A percentile compares a stretch with the other conserved stretches of the same genome.
These are phyloP conservation scores for Paramecium pentaurelia DNA, from an alignment of 73 alveolate species.

Conservation along the genomic window DNA sequence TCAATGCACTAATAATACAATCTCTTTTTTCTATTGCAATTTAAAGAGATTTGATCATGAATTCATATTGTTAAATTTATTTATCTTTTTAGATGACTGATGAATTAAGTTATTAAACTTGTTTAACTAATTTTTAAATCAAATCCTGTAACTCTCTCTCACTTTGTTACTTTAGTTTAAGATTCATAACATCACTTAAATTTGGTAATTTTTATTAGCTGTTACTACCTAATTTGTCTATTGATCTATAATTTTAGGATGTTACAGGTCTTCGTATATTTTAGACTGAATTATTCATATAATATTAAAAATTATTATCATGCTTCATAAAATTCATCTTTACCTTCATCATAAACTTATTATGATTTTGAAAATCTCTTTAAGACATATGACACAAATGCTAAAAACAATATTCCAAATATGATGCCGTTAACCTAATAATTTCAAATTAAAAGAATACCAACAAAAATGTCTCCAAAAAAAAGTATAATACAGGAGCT, in stretches of 20 bases:
- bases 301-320: background rate
- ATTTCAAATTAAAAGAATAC: background rate
- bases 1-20: conserved; percentile 32
- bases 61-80: conserved; percentile 37
- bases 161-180: background rate
- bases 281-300: background rate
- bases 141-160: background rate
- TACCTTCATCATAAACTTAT: background rate
- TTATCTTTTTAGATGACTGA: conserved; percentile 5
- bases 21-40: conserved; percentile 44
- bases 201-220: conserved; percentile 10
- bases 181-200: conserved; percentile 22
- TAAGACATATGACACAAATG: conserved; percentile 19
- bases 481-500: conserved; percentile 16
- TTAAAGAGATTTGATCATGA: conserved; percentile 42
- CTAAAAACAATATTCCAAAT: background rate
- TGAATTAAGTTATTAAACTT: background rate
- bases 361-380: conserved; percentile 17
- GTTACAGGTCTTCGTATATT: conserved; percentile 40
- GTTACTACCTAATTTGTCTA: background rate
- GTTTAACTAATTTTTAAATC: background rate
- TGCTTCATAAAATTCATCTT: conserved; percentile 41
- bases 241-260: conserved; percentile 7
- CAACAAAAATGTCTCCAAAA: background rate
- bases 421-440: conserved; percentile 52